phyloP scores from a whole-genome alignment of 2,329 filamentous ascomycete genomes.

The Hirsutella thompsonii region DNA sequence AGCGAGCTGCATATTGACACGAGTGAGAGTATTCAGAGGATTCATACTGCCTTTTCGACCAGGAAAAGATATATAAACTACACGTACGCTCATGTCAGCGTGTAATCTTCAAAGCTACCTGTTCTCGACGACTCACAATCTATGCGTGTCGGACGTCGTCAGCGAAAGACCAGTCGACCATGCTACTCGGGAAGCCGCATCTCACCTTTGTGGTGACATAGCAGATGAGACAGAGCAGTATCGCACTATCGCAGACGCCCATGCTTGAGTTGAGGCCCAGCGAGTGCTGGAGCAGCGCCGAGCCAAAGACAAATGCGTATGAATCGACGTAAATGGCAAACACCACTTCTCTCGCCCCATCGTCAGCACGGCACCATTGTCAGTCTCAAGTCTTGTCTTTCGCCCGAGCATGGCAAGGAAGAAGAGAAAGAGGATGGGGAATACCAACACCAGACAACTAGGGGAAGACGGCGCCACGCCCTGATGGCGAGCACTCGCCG shows the following conservation, averaged over 20 bases:
- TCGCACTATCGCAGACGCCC: constrained; percentile 41
- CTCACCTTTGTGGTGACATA: constrained; percentile 51
- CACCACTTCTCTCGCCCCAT: constrained; percentile 32
- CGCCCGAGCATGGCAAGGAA: background rate
- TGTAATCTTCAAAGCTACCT: background rate
- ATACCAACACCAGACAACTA: constrained; percentile 23
- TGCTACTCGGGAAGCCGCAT: background rate
- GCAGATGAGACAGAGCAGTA: constrained; percentile 46
- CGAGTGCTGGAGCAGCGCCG: constrained; percentile 42
- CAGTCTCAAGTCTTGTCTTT: background rate
- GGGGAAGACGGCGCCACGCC: constrained; percentile 26
- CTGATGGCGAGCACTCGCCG: constrained; percentile 23
- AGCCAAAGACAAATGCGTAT: constrained; percentile 44
- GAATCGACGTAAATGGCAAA: constrained; percentile 48
- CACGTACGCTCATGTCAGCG: background rate
- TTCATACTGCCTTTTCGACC: constrained; percentile 46
- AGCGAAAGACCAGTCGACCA: no score
- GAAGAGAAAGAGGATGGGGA: constrained; percentile 6
- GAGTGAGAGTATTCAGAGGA: background rate
- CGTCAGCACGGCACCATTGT: background rate
- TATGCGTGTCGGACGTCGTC: constrained; percentile 5
- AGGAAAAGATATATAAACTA: constrained; percentile 51
- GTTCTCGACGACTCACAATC: constrained; percentile 15
- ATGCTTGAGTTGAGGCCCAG: constrained; percentile 40
- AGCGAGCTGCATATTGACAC: constrained; percentile 3